Evolutionary conservation across 1,284 basidiomycete species (phyloP).

Genomic region (Pholiota adiposa): DNA sequence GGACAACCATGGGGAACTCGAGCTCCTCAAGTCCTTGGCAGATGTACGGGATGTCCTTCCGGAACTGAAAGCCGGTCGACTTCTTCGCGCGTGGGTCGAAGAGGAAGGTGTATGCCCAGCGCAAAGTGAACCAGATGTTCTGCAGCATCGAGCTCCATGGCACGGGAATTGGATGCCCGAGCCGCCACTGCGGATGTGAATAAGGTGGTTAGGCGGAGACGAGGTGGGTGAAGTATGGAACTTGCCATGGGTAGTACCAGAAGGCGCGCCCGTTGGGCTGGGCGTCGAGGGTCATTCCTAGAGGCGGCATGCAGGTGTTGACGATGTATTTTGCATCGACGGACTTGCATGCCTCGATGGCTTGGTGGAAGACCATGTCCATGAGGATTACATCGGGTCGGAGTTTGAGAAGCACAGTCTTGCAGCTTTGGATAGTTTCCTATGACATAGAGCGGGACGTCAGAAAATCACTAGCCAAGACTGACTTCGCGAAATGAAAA

Average conservation of each 20-base stretch:
- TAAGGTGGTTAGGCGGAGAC: background rate
- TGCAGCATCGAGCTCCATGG: slow-evolving; percentile 1
- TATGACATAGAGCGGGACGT: too few relatives aligned
- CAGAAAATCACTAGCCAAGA: background rate
- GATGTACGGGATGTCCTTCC: slow-evolving; percentile 1
- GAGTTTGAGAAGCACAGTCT: background rate
- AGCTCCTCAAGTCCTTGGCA: slow-evolving; percentile 3
- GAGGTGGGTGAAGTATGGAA: too few relatives aligned
- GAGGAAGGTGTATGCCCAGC: background rate
- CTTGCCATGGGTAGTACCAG: slow-evolving; percentile 2
- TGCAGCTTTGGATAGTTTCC: slow-evolving; percentile 4
- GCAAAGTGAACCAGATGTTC: background rate
- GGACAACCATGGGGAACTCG: slow-evolving; percentile 3
- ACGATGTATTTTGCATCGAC: slow-evolving; percentile 5
- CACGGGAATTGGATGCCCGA: background rate
- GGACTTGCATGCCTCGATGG: slow-evolving; percentile 2
- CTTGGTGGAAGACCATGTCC: slow-evolving; percentile 7
- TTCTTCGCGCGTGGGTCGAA: background rate
- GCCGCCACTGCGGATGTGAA: background rate
- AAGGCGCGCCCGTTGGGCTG: slow-evolving; percentile 3
- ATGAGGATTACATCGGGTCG: slow-evolving; percentile 3
- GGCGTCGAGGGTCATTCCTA: slow-evolving; percentile 4
- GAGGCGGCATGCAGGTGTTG: slow-evolving; percentile 3
- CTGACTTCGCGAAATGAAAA: background rate
- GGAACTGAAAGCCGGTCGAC: background rate